These are phyloP conservation scores for Powellomyces hirtus DNA, from an alignment of 192 early-diverging fungal species.

Conservation along the genomic window DNA sequence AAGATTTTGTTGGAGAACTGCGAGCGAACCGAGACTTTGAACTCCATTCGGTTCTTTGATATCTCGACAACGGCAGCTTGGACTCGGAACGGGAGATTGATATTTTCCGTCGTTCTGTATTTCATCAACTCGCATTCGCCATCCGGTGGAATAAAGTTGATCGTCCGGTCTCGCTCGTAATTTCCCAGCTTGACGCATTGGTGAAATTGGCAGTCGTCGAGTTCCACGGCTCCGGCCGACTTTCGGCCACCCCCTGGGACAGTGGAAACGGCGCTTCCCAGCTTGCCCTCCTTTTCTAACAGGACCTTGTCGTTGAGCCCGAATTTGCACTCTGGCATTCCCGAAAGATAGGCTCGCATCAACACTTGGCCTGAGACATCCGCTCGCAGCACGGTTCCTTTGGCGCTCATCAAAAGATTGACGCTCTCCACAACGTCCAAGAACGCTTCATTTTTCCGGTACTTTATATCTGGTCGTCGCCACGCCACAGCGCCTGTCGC, in stretches of 20 bases:
- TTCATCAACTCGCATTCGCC: constrained; percentile 96
- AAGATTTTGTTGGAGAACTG: constrained; percentile 85
- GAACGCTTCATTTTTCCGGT: constrained; percentile 98
- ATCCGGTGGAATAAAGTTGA: constrained; percentile 97
- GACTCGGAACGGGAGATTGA: constrained; percentile 93
- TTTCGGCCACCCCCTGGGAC: constrained; percentile 9
- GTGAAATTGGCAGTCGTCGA: constrained; percentile 98
- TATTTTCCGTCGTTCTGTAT: constrained; percentile 92
- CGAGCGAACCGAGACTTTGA: constrained; percentile 84
- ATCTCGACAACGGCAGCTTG: constrained; percentile 89
- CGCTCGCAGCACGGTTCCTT: constrained; percentile 80
- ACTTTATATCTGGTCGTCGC: constrained; percentile 89
- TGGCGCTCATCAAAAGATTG: constrained; percentile 85
- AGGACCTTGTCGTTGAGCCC: constrained; percentile 94
- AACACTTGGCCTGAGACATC: constrained; percentile 89
- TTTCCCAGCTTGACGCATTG: constrained; percentile 94
- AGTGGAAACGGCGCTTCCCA: constrained; percentile 5
- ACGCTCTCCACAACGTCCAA: constrained; percentile 98
- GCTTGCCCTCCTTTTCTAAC: constrained; percentile 70
- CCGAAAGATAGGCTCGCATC: constrained; percentile 93
- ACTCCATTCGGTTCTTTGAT: constrained; percentile 78
- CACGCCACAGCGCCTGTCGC: constrained; percentile 94
- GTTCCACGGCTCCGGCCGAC: constrained; percentile 63
- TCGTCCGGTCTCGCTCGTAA: constrained; percentile 90
- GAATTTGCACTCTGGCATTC: constrained; percentile 97